These are phyloP conservation scores for Alternaria infectoria DNA, from an alignment of 2,329 filamentous ascomycete species.

Conservation along the genomic window DNA sequence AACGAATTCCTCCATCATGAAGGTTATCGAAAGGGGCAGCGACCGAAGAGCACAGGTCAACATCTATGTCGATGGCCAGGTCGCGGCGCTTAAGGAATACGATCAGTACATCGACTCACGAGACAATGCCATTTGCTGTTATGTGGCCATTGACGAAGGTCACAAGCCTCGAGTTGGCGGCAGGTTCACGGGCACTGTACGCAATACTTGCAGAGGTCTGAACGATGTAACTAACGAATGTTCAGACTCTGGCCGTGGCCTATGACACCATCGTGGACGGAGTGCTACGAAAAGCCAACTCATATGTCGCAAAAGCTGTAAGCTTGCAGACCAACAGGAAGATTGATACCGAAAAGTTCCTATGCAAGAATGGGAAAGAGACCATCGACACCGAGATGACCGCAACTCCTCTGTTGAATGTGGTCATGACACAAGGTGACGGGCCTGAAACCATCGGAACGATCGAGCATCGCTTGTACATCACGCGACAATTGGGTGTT, in stretches of 20 bases:
- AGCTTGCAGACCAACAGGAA: conserved; percentile 28
- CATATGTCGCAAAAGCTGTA: conserved; percentile 13
- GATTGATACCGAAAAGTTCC: conserved; percentile 24
- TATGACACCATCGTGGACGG: conserved; percentile 50
- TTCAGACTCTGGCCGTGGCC: conserved; percentile 30
- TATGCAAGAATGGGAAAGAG: conserved; percentile 19
- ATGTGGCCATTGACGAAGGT: conserved; percentile 42
- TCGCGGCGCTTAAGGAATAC: conserved; percentile 41
- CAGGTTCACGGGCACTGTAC: no score
- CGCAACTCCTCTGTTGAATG: conserved; percentile 77
- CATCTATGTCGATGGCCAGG: conserved; percentile 30
- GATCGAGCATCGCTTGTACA: conserved; percentile 40
- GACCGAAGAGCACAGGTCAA: conserved; percentile 44
- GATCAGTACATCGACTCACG: conserved; percentile 31
- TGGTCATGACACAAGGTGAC: conserved; percentile 7
- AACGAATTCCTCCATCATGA: no score
- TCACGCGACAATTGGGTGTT: conserved; percentile 28
- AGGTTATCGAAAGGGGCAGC: conserved; percentile 40
- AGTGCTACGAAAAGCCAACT: conserved; percentile 30
- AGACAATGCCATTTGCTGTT: conserved; percentile 44
- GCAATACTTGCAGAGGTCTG: no score
- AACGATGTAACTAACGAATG: no score
- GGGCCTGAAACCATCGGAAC: conserved; percentile 32
- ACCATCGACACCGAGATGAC: conserved; percentile 92
- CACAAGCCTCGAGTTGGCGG: conserved; percentile 41